These are phyloP conservation scores for Nitzschia inconspicua DNA, from an alignment of 108 stramenopile genomes.

Conservation along the genomic window DNA sequence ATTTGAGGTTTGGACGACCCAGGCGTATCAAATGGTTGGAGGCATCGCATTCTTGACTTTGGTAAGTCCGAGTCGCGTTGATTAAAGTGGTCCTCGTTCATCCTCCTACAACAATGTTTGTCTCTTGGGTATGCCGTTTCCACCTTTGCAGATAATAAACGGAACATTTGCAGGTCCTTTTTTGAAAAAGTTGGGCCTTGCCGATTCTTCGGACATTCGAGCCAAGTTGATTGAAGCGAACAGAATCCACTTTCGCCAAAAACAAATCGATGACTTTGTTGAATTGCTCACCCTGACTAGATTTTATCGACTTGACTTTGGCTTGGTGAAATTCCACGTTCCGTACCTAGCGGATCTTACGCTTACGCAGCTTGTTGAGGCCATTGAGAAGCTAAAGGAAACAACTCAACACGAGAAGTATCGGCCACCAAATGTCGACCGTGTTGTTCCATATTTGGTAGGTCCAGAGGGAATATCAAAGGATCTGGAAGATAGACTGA, in stretches of 20 bases:
- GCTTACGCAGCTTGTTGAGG: constrained; percentile 36
- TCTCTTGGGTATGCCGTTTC: constrained; percentile 49
- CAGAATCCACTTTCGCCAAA: constrained; percentile 6
- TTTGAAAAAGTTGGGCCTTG: constrained; percentile 48
- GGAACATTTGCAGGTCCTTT: constrained; percentile 56
- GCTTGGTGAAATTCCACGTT: constrained; percentile 54
- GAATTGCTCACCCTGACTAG: constrained; percentile 38
- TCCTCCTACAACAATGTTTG: too few species aligned
- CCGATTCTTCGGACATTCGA: constrained; percentile 48
- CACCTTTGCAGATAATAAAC: constrained; percentile 58
- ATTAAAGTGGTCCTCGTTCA: too few species aligned
- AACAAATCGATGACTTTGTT: constrained; percentile 39
- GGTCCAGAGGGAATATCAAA: not conserved
- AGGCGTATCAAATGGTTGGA: constrained; percentile 39
- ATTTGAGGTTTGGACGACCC: constrained; percentile 9
- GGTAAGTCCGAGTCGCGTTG: too few species aligned
- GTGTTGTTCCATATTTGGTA: constrained; percentile 46
- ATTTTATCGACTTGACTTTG: constrained; percentile 47
- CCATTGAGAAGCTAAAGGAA: constrained; percentile 41
- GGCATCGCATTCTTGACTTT: constrained; percentile 53
- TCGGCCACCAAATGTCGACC: constrained; percentile 38
- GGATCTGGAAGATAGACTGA: constrained; percentile 17
- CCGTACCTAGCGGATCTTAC: constrained; percentile 49
- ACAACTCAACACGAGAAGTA: constrained; percentile 33
- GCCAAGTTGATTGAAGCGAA: constrained; percentile 39